A percentile compares a stretch with the other conserved stretches of the same genome.
These are phyloP conservation scores for Alternaria solani DNA, from an alignment of 2,329 filamentous ascomycete genomes.

Conservation along the genomic window DNA sequence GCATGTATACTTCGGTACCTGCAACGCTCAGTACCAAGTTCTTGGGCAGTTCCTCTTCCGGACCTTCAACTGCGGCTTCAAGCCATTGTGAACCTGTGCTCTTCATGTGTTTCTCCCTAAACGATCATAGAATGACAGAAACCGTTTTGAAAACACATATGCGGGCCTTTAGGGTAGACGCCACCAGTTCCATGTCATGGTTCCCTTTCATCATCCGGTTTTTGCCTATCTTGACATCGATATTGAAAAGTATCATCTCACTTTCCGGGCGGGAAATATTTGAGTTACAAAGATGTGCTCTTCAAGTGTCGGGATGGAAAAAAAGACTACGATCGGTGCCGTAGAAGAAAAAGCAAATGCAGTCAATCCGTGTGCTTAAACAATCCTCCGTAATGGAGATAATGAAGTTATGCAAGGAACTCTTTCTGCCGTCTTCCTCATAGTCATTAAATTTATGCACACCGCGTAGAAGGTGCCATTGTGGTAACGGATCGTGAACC, in stretches of 20 bases:
- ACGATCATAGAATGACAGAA: conserved; percentile 48
- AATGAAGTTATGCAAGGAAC: conserved; percentile 50
- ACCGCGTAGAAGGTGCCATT: conserved; percentile 28
- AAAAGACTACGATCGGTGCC: conserved; percentile 28
- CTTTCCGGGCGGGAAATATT: conserved; percentile 17
- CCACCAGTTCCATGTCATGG: conserved; percentile 47
- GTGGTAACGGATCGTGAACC: conserved; percentile 21
- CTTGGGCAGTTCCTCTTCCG: conserved; percentile 18
- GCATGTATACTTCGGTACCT: conserved; percentile 21
- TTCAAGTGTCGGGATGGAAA: conserved; percentile 18
- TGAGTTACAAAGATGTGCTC: conserved; percentile 32
- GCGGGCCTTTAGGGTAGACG: conserved; percentile 44
- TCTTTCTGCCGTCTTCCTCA: conserved; percentile 54
- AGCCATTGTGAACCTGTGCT: conserved; percentile 21
- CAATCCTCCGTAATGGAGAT: conserved; percentile 22
- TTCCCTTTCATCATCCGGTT: conserved; percentile 17
- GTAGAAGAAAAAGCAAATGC: conserved; percentile 19
- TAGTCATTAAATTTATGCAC: conserved; percentile 23
- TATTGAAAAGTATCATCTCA: conserved; percentile 31
- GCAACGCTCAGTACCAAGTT: conserved; percentile 22
- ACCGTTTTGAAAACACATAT: conserved; percentile 44
- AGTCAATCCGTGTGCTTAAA: conserved; percentile 20
- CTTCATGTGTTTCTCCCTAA: conserved; percentile 36
- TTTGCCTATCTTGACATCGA: conserved; percentile 41
- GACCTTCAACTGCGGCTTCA: conserved; percentile 17